phyloP scores from a whole-genome alignment of 306 rosid species.

The Myrica gale region DNA sequence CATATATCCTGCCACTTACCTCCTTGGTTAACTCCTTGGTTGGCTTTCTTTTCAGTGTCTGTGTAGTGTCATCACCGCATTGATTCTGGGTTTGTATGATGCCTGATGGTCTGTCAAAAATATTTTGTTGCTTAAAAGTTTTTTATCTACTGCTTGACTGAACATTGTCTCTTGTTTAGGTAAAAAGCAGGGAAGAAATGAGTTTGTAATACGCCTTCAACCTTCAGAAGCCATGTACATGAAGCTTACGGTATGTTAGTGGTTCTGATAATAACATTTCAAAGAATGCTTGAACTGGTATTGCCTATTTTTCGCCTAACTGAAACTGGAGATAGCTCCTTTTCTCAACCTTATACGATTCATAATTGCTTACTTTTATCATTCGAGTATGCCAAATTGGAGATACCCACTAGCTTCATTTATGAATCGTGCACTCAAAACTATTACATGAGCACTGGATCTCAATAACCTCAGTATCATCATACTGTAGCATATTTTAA shows the following conservation, averaged over 20 bases:
- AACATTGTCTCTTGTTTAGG: slow-evolving; percentile 47
- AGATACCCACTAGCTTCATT: no score
- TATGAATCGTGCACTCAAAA: no score
- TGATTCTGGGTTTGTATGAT: neutral
- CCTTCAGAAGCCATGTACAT: slow-evolving; percentile 88
- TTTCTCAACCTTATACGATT: no score
- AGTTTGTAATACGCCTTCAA: slow-evolving; percentile 81
- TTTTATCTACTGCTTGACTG: neutral
- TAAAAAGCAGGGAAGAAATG: slow-evolving; percentile 86
- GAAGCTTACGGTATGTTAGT: slow-evolving; percentile 67
- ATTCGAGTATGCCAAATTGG: no score
- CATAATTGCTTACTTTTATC: no score
- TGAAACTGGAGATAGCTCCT: no score
- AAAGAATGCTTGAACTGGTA: slow-evolving; percentile 14
- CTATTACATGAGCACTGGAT: no score
- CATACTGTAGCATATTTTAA: no score
- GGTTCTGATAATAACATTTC: slow-evolving; percentile 15
- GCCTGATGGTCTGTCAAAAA: slow-evolving; percentile 5
- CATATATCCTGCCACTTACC: neutral
- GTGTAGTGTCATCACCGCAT: neutral
- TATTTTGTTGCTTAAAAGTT: slow-evolving; percentile 13
- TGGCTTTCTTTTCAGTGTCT: neutral
- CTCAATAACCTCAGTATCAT: no score
- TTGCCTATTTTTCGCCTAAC: neutral
- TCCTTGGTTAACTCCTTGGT: neutral